Evolutionary conservation across 176 grass and related monocot genomes (phyloP).

Genomic region (Carex cristatella): DNA sequence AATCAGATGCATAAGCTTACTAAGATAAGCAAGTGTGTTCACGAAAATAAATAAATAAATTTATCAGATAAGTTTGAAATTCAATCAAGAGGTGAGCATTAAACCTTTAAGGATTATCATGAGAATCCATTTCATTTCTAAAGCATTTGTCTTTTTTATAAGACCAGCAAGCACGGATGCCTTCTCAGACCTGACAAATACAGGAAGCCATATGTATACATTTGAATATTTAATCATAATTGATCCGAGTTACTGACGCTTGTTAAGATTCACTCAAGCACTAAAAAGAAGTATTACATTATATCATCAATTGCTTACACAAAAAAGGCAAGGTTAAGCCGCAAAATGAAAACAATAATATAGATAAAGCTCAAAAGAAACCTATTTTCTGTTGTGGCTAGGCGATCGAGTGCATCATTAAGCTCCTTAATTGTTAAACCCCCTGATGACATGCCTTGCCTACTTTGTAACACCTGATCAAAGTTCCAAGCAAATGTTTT

Average conservation of each 20-base stretch:
- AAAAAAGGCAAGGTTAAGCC: not conserved
- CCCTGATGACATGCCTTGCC: slow-evolving; percentile 71
- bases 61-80: not conserved
- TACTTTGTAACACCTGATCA: slow-evolving; percentile 71
- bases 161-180: slow-evolving; percentile 59
- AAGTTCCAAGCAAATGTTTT: slow-evolving; percentile 10
- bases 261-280: not conserved
- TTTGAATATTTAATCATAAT: not conserved
- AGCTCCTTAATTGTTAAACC: slow-evolving; percentile 85
- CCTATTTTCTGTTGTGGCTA: slow-evolving; percentile 76
- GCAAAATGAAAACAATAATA: slow-evolving; percentile 7
- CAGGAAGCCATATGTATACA: not conserved
- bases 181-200: slow-evolving; percentile 62
- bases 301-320: not conserved
- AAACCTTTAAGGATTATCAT: slow-evolving; percentile 97
- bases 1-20: slow-evolving; percentile 13
- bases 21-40: slow-evolving; percentile 12
- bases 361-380: slow-evolving; percentile 24
- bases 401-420: slow-evolving; percentile 71
- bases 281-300: not conserved
- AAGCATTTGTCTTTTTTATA: slow-evolving; percentile 90
- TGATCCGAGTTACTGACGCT: not conserved
- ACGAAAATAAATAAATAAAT: slow-evolving; percentile 16
- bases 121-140: slow-evolving; percentile 97
- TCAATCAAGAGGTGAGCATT: not conserved